Evolutionary conservation across 2,329 filamentous ascomycete genomes (phyloP).

Genomic region (Diplodia mutila): DNA sequence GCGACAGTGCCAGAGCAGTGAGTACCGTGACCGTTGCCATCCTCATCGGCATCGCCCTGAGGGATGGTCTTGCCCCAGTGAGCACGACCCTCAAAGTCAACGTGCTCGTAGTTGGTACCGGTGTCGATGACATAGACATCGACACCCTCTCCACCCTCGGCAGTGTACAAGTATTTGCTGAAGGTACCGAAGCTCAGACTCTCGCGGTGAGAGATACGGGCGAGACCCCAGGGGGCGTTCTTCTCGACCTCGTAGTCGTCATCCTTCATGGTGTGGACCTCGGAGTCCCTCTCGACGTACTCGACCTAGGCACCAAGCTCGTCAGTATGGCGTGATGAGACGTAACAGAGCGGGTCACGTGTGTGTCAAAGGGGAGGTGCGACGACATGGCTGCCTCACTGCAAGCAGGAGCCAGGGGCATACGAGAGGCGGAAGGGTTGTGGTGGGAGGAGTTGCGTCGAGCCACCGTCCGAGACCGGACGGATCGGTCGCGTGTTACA

Average conservation of each 20-base stretch:
- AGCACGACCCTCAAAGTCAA: constrained; percentile 96
- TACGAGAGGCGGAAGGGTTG: neutral
- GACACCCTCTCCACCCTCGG: constrained; percentile 91
- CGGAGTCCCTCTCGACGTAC: constrained; percentile 91
- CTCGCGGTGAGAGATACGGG: constrained; percentile 94
- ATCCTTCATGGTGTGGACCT: constrained; percentile 77
- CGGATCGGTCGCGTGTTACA: constrained; percentile 11
- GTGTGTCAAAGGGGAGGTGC: neutral
- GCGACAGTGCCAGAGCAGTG: constrained; percentile 98
- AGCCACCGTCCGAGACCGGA: neutral
- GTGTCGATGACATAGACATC: constrained; percentile 99
- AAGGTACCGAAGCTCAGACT: constrained; percentile 86
- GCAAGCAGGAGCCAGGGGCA: neutral
- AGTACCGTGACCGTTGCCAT: constrained; percentile 98
- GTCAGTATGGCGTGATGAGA: constrained; percentile 25
- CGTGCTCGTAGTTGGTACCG: constrained; percentile 89
- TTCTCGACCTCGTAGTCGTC: constrained; percentile 70
- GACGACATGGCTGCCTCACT: constrained; percentile 29
- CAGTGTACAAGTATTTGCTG: constrained; percentile 96
- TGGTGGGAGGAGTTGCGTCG: neutral
- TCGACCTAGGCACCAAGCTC: constrained; percentile 69
- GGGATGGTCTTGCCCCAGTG: constrained; percentile 98
- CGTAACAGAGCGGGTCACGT: constrained; percentile 15
- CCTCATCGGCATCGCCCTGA: constrained; percentile 76
- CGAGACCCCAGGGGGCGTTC: constrained; percentile 97